Evolutionary conservation across 345 rosid species (phyloP).

Genomic region (Lagerstroemia speciosa): DNA sequence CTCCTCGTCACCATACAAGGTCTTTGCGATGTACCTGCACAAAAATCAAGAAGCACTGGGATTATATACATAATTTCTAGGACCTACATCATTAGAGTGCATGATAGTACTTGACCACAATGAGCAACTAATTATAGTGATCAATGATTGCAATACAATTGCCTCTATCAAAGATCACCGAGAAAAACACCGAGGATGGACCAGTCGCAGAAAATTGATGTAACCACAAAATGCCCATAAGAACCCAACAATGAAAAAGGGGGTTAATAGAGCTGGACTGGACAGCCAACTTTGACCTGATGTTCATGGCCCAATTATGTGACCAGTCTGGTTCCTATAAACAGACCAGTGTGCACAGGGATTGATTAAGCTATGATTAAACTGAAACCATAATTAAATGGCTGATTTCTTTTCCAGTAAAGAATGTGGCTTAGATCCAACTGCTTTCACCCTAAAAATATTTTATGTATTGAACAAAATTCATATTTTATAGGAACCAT

Average conservation of each 20-base stretch:
- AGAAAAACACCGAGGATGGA: not conserved
- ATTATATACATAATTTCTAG: not conserved
- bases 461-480: no score
- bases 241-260: not conserved
- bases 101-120: not conserved
- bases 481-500: no score
- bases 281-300: not conserved
- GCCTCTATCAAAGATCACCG: not conserved
- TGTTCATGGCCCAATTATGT: not conserved
- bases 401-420: no score
- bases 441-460: no score
- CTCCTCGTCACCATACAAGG: constrained; percentile 67
- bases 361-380: no score
- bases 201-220: not conserved
- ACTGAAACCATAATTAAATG: no score
- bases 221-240: not conserved
- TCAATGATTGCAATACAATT: no score
- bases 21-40: constrained; percentile 82
- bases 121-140: no score
- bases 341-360: not conserved
- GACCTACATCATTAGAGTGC: not conserved
- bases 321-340: not conserved
- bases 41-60: not conserved
- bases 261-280: not conserved
- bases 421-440: no score